Evolutionary conservation across 1,284 basidiomycete genomes (phyloP), one percentile per base, ranked within the genome.

Genomic region (Pholiota adiposa): DNA sequence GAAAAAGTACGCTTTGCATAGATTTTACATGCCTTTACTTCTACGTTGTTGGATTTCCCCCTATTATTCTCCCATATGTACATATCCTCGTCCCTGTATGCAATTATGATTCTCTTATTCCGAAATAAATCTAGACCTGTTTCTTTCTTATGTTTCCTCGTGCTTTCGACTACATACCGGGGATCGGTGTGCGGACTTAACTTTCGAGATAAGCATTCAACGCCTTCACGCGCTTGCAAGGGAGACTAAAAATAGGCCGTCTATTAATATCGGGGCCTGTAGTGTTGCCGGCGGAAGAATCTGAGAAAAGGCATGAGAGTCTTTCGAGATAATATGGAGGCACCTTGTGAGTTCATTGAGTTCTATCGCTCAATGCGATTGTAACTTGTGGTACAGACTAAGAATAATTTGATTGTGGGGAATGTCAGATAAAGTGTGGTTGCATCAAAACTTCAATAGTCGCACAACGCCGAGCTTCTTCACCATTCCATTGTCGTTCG

Each of bases 1-100:
- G 90, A 93, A 72, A 88, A 88, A 70, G 90, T 93, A 51, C 82
- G 82, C 34, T 92, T 93, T 69, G 87, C 86, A n/a, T 92, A 74
- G 70, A 66, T n/a, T 50, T 34, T 44, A 21, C 27, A 31, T 33
- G 11, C 44, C 31, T n/a, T n/a, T 12, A 11, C 2, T 46, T 23
- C 46, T 41, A 14, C 38, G 21, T 44, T 34, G 8, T 27, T 29
- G 9, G 16, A 19, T 33, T 34, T 19, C n/a, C 0, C 2, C 2
- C 27, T 21, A 50, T 50, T 34, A 50, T 50, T 50, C 19, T 9
- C 19, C 7, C 31, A 31, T 33, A 19, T 50, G 5, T 50, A 18
- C 11, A 29, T 48, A 29, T 31, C 31, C n/a, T 33, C 48, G 29
- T 31, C 29, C 36, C 14, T 50, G 27, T 50, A 34, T 50, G 31